These are phyloP conservation scores for Mycena crocata DNA, from an alignment of 768 basidiomycete genomes.

Conservation along the genomic window DNA sequence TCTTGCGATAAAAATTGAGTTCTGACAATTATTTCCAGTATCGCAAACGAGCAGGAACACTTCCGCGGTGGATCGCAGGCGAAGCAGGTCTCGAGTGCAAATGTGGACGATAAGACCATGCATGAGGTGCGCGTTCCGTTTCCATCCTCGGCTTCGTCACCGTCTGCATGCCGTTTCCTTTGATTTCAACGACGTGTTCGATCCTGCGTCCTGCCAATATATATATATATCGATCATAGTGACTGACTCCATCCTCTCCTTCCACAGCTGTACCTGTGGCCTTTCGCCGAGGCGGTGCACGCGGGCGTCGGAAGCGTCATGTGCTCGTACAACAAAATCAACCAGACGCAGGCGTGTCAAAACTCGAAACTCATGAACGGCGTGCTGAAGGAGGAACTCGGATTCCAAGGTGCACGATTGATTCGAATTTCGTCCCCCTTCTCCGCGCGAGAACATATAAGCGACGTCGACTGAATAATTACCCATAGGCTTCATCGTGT, in stretches of 20 bases:
- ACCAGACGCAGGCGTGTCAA: conserved; percentile 59
- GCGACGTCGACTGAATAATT: no score
- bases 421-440: no score
- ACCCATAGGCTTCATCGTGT: conserved; percentile 28
- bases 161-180: background rate
- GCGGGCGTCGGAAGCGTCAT: conserved; percentile 42
- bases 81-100: conserved; percentile 38
- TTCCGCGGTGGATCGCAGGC: conserved; percentile 29
- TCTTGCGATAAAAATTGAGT: background rate
- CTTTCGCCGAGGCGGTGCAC: conserved; percentile 42
- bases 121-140: conserved; percentile 38
- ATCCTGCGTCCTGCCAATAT: no score
- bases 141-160: background rate
- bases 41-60: conserved; percentile 38
- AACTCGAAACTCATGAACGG: conserved; percentile 54
- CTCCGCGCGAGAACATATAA: no score
- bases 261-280: conserved; percentile 16
- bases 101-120: conserved; percentile 55
- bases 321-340: conserved; percentile 46
- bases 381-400: conserved; percentile 60
- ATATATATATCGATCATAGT: background rate
- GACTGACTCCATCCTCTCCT: background rate
- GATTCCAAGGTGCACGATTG: conserved; percentile 51
- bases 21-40: conserved; percentile 10
- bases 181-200: no score